These are phyloP conservation scores for Penicillium simplicissimum DNA, from an alignment of 495 filamentous ascomycete genomes.

Conservation along the genomic window DNA sequence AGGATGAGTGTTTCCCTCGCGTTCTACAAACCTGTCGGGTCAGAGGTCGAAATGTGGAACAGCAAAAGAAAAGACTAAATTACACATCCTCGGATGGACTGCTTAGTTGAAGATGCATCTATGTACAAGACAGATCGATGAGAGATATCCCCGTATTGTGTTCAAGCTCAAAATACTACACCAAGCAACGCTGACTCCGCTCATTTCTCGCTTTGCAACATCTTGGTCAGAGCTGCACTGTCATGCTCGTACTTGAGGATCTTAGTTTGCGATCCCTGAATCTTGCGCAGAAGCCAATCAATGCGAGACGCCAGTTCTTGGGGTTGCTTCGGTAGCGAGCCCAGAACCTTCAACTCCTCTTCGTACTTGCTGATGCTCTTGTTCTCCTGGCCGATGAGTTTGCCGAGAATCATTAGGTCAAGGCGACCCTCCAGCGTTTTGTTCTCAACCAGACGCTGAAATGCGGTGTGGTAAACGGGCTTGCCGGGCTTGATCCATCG, in stretches of 20 bases:
- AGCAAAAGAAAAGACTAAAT: no score
- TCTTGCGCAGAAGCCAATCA: conserved; percentile 70
- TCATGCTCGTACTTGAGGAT: conserved; percentile 74
- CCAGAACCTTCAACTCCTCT: conserved; percentile 69
- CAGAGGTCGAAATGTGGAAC: no score
- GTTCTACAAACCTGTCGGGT: no score
- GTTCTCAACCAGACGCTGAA: conserved; percentile 68
- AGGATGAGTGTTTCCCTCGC: no score
- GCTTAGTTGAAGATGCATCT: neutral
- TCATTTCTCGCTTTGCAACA: conserved; percentile 32
- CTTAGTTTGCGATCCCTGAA: conserved; percentile 71
- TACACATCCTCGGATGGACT: neutral
- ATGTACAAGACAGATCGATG: neutral
- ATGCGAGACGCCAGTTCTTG: conserved; percentile 60
- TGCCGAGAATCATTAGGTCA: conserved; percentile 67
- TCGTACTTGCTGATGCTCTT: conserved; percentile 76
- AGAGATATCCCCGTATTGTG: neutral
- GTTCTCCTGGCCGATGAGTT: conserved; percentile 71
- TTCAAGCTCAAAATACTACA: no score
- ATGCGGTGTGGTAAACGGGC: conserved; percentile 86
- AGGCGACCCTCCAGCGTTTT: conserved; percentile 69
- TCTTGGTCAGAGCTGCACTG: conserved; percentile 68
- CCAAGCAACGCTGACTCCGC: neutral
- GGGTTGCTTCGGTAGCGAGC: conserved; percentile 62
- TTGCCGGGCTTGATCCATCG: conserved; percentile 74